Evolutionary conservation across 352 stramenopile species (phyloP).

Genomic region (Phytopythium kandeliae): DNA sequence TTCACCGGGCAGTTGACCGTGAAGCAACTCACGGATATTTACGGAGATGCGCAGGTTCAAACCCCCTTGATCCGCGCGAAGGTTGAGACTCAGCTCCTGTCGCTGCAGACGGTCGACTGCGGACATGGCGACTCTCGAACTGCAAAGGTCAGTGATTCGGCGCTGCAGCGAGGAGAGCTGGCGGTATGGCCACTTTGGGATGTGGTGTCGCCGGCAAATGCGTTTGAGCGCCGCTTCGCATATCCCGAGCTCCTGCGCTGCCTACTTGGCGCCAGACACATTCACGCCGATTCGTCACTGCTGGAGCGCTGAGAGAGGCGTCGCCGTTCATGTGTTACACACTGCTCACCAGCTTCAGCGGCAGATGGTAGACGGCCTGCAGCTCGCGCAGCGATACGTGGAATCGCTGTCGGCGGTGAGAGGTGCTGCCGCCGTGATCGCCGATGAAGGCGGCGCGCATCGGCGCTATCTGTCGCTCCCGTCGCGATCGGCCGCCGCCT

Average conservation of each 20-base stretch:
- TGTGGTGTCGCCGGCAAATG: constrained; percentile 65
- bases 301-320: no score
- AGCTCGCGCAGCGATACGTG: constrained; percentile 56
- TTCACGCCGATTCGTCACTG: background rate
- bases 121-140: background rate
- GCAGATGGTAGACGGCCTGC: constrained; percentile 63
- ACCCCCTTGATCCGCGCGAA: background rate
- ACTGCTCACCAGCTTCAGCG: constrained; percentile 57
- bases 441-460: background rate
- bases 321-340: no score
- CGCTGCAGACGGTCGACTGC: background rate
- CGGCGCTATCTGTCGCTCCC: background rate
- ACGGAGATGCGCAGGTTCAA: no score
- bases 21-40: no score
- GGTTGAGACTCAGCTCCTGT: background rate
- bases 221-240: constrained; percentile 83
- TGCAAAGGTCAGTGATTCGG: constrained; percentile 34
- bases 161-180: constrained; percentile 53
- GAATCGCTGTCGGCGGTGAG: constrained; percentile 22
- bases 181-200: constrained; percentile 72
- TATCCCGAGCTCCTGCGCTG: constrained; percentile 44
- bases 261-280: constrained; percentile 19
- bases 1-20: no score
- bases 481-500: background rate
- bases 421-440: background rate